phyloP scores from a whole-genome alignment of 2,329 filamentous ascomycete genomes.

The Colletotrichum horii region DNA sequence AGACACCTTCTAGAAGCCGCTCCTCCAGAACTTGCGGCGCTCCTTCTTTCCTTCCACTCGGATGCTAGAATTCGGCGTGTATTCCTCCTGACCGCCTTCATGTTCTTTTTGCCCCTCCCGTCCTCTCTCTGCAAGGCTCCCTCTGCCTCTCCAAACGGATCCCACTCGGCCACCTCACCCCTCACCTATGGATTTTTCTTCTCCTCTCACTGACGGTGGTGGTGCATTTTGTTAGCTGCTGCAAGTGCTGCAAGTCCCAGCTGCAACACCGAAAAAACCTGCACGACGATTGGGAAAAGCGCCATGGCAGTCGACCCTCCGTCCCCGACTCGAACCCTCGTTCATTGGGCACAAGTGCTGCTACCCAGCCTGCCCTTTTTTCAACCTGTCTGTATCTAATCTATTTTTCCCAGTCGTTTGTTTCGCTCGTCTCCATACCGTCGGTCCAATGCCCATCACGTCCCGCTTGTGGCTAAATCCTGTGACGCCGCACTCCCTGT shows the following conservation, averaged over 20 bases:
- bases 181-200: neutral
- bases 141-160: slow-evolving; percentile 7
- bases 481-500: neutral
- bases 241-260: neutral
- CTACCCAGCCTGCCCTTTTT: neutral
- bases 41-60: neutral
- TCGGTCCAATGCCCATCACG: neutral
- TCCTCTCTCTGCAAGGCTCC: neutral
- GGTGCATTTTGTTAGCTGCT: neutral
- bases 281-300: neutral
- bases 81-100: slow-evolving; percentile 15
- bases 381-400: neutral
- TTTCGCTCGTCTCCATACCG: neutral
- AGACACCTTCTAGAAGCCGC: neutral
- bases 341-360: slow-evolving; percentile 14
- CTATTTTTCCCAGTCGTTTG: neutral
- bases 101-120: neutral
- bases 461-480: neutral
- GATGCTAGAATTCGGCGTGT: neutral
- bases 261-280: neutral
- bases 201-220: neutral
- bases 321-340: neutral
- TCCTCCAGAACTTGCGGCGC: neutral
- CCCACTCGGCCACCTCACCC: neutral
- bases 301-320: neutral